phyloP scores from a whole-genome alignment of 164 flowering plant genomes.

The Dillenia turbinata region DNA sequence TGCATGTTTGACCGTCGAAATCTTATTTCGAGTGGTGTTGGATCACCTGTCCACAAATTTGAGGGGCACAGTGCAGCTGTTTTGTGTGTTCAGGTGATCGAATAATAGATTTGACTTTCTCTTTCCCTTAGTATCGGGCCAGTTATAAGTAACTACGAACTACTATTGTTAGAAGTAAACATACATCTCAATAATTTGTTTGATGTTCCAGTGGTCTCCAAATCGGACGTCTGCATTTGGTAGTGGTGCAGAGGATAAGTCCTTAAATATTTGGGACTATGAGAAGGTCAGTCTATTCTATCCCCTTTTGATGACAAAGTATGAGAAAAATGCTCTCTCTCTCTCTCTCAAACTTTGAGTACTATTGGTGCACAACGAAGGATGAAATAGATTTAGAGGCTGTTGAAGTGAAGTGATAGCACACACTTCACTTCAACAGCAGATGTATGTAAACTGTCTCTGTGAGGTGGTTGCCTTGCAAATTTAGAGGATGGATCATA shows the following conservation, averaged over 20 bases:
- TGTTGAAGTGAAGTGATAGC: too few species aligned
- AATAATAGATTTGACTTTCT: neutral
- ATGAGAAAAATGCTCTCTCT: conserved; percentile 41
- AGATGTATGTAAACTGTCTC: too few species aligned
- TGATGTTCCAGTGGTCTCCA: conserved; percentile 65
- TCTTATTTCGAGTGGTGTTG: conserved; percentile 48
- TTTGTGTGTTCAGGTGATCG: conserved; percentile 64
- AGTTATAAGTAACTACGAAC: too few species aligned
- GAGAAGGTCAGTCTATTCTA: conserved; percentile 41
- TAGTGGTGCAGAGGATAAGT: conserved; percentile 73
- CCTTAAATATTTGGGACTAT: conserved; percentile 22
- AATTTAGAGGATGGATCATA: too few species aligned
- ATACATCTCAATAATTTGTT: neutral
- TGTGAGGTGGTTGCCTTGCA: too few species aligned
- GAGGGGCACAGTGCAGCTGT: conserved; percentile 71
- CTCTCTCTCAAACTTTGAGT: too few species aligned
- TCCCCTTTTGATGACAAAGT: neutral
- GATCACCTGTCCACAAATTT: conserved; percentile 55
- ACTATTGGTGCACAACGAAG: too few species aligned
- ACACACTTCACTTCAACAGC: too few species aligned
- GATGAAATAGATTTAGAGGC: too few species aligned
- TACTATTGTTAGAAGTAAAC: too few species aligned
- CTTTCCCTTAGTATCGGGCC: neutral
- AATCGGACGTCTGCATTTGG: conserved; percentile 68
- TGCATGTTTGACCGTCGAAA: conserved; percentile 69